Evolutionary conservation across 2,329 filamentous ascomycete genomes (phyloP).

Genomic region (Calonectria naviculata): DNA sequence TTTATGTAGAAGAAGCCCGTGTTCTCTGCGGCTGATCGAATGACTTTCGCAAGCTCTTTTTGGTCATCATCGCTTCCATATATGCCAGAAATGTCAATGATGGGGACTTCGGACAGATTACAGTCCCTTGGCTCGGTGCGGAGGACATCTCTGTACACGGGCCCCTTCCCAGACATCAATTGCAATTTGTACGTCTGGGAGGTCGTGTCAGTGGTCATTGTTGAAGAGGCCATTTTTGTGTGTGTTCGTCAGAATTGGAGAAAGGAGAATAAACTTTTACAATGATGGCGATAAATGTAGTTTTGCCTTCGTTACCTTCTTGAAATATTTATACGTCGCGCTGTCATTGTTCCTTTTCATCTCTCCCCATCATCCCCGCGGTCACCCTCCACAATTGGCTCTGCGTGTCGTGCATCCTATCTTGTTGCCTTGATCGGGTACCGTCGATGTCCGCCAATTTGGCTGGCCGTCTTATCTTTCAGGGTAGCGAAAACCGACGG

Average conservation of each 20-base stretch:
- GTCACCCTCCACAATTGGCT: background rate
- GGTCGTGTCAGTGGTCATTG: background rate
- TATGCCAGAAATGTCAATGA: slow-evolving; percentile 61
- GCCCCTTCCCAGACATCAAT: background rate
- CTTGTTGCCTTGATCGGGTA: background rate
- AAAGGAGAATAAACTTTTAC: background rate
- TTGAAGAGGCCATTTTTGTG: background rate
- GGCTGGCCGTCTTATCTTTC: background rate
- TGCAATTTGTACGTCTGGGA: background rate
- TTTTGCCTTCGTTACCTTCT: no score
- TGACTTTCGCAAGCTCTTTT: slow-evolving; percentile 51
- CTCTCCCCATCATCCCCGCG: no score
- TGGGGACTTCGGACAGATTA: slow-evolving; percentile 57
- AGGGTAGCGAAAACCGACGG: background rate
- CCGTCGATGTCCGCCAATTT: background rate
- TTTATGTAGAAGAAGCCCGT: slow-evolving; percentile 68
- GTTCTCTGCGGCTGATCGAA: slow-evolving; percentile 58
- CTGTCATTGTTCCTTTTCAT: background rate
- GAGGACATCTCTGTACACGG: background rate
- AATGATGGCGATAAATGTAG: background rate
- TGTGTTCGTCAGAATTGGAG: background rate
- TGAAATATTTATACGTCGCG: background rate
- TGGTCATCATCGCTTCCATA: slow-evolving; percentile 51
- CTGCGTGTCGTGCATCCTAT: background rate
- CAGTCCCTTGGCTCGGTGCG: slow-evolving; percentile 3